These are phyloP conservation scores for Moniliella sp. DNA, from an alignment of 1,284 basidiomycete genomes.

Conservation along the genomic window DNA sequence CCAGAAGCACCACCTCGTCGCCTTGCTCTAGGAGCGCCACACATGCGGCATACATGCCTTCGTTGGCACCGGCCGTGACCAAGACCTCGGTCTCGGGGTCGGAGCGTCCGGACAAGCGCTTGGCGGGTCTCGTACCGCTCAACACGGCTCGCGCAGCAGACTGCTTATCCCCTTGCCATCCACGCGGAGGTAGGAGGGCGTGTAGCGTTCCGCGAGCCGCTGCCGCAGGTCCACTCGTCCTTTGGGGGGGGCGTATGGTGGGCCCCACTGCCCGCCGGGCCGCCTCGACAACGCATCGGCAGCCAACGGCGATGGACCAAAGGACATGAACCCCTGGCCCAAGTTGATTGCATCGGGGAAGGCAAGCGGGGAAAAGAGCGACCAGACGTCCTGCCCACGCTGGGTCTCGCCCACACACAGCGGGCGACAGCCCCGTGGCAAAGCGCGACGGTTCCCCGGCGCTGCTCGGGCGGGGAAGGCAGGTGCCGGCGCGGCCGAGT, in stretches of 20 bases:
- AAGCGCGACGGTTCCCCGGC: too few relatives aligned
- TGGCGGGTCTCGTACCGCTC: too few relatives aligned
- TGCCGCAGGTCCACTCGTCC: slow-evolving; percentile 19
- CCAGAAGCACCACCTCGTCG: slow-evolving; percentile 94
- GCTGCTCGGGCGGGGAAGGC: too few relatives aligned
- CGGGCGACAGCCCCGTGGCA: too few relatives aligned
- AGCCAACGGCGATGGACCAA: slow-evolving; percentile 20
- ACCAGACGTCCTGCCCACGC: too few relatives aligned
- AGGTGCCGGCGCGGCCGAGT: too few relatives aligned
- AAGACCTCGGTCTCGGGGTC: slow-evolving; percentile 70
- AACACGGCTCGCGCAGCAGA: too few relatives aligned
- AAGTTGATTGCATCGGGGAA: slow-evolving; percentile 24
- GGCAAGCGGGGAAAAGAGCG: too few relatives aligned
- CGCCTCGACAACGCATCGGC: slow-evolving; percentile 10
- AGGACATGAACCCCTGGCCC: slow-evolving; percentile 33
- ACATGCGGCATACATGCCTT: slow-evolving; percentile 22
- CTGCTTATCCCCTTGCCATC: slow-evolving; percentile 8
- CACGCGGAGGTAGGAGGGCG: slow-evolving; percentile 11
- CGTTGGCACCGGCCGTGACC: slow-evolving; percentile 72
- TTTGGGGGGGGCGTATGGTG: slow-evolving; percentile 31
- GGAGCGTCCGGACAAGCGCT: slow-evolving; percentile 40
- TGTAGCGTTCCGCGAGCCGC: slow-evolving; percentile 17
- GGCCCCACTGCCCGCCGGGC: slow-evolving; percentile 13
- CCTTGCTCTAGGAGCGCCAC: slow-evolving; percentile 18
- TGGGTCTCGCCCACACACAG: too few relatives aligned